Evolutionary conservation across 2,329 filamentous ascomycete species (phyloP).

Genomic region (Colletotrichum sansevieriae): DNA sequence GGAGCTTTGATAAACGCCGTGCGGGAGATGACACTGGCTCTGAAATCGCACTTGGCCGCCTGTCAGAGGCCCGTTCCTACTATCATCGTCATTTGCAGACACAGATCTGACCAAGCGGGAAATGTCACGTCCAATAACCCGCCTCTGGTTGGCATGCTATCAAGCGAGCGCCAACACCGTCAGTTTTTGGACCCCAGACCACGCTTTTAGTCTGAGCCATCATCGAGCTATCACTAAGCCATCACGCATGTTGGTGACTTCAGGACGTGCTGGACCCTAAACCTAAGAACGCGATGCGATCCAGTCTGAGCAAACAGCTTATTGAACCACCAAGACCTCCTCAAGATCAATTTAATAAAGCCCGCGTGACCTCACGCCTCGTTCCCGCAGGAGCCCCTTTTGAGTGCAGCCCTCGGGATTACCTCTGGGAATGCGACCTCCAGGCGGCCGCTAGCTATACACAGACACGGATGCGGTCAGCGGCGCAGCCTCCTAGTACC

Average conservation of each 20-base stretch:
- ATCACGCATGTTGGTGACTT: constrained; percentile 8
- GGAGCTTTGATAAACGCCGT: constrained; percentile 28
- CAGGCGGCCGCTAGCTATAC: constrained; percentile 13
- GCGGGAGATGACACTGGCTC: constrained; percentile 26
- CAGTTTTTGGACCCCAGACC: constrained; percentile 14
- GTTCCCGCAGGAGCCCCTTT: constrained; percentile 31
- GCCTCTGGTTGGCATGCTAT: constrained; percentile 13
- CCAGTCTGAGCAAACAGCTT: constrained; percentile 9
- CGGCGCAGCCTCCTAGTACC: constrained; percentile 25
- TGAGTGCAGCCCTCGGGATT: constrained; percentile 30
- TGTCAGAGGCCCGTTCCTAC: constrained; percentile 33
- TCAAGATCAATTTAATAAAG: constrained; percentile 4
- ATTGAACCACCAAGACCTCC: constrained; percentile 7
- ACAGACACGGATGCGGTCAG: constrained; percentile 27
- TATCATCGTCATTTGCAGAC: constrained; percentile 28
- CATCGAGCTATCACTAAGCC: constrained; percentile 4
- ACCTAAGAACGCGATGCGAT: constrained; percentile 5
- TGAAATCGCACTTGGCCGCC: constrained; percentile 36
- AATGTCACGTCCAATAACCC: constrained; percentile 24
- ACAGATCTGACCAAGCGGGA: constrained; percentile 33
- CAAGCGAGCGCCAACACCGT: constrained; percentile 1
- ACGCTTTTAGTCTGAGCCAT: constrained; percentile 12
- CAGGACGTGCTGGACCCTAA: constrained; percentile 16
- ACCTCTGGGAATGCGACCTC: constrained; percentile 19
- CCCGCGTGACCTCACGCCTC: constrained; percentile 19